Conservation (phyloP, 305 asterid genomes). For the Solanum hybrid region DNA sequence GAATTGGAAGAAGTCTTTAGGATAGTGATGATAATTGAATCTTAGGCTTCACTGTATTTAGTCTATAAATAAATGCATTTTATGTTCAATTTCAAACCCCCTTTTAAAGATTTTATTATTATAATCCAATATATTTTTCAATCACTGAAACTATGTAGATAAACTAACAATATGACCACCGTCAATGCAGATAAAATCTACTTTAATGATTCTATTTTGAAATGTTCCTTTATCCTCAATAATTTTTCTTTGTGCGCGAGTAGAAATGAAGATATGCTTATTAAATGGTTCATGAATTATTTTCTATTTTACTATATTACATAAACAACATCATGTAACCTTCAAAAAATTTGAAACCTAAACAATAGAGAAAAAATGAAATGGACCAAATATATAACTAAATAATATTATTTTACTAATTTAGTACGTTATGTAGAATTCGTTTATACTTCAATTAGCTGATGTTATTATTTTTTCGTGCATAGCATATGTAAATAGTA, state of each 20-base stretch:
- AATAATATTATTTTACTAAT: too few species aligned
- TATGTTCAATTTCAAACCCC: neutral
- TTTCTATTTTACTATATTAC: neutral
- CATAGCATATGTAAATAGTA: neutral
- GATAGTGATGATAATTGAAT: neutral
- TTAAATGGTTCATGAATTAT: neutral
- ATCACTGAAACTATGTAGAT: neutral
- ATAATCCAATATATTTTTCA: neutral
- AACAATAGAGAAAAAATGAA: neutral
- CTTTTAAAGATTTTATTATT: neutral
- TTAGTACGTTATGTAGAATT: too few species aligned
- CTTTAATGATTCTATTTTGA: neutral
- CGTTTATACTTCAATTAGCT: too few species aligned
- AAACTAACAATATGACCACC: neutral
- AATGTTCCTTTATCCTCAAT: neutral
- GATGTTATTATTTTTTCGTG: neutral
- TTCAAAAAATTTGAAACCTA: neutral
- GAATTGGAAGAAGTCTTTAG: neutral
- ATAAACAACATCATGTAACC: neutral
- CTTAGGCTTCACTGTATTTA: neutral
- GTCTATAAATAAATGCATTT: neutral
- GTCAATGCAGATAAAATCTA: neutral
- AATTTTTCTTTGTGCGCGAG: neutral
- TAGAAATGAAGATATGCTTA: neutral
- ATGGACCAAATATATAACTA: neutral